A percentile compares a stretch with the other conserved stretches of the same genome.
Conservation (phyloP, 257 asterid genomes). For the Fraxinus pennsylvanica region DNA sequence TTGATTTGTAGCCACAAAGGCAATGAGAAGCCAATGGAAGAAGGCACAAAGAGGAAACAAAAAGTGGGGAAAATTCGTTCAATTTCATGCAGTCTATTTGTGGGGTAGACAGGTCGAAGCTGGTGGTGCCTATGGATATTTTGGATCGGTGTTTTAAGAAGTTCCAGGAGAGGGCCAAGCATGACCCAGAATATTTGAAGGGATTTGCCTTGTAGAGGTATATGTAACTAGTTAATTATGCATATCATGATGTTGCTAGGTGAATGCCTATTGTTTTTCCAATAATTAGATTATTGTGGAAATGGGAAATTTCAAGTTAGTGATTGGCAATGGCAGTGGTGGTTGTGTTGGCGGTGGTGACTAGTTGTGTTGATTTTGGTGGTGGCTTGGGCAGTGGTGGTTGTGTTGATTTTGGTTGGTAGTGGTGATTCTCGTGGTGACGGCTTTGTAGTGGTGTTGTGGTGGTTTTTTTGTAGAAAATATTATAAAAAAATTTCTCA, state of each 20-base stretch:
- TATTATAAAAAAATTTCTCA: no score
- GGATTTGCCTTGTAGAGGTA: slow-evolving; percentile 73
- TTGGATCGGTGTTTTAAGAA: slow-evolving; percentile 96
- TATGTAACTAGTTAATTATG: neutral
- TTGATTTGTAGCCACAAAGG: no score
- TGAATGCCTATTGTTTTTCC: neutral
- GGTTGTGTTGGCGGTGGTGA: no score
- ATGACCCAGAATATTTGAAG: slow-evolving; percentile 85
- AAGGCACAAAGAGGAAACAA: no score
- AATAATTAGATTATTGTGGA: neutral
- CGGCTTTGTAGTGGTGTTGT: no score
- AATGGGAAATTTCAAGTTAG: neutral
- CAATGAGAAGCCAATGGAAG: no score
- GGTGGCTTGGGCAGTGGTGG: no score
- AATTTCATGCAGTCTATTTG: slow-evolving; percentile 97
- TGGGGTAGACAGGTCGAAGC: slow-evolving; percentile 86
- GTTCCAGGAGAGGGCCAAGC: slow-evolving; percentile 88
- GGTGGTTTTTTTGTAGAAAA: no score
- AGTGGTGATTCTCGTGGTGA: no score
- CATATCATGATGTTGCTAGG: slow-evolving; percentile 4
- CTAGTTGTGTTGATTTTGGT: no score
- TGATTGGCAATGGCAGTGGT: neutral
- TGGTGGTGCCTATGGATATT: slow-evolving; percentile 92
- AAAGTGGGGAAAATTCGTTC: slow-evolving; percentile 78
- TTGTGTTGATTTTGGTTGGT: no score